Evolutionary conservation across 75 land plant species (phyloP), one percentile per base, ranked within the genome.

Genomic region (Azolla pinnata): DNA sequence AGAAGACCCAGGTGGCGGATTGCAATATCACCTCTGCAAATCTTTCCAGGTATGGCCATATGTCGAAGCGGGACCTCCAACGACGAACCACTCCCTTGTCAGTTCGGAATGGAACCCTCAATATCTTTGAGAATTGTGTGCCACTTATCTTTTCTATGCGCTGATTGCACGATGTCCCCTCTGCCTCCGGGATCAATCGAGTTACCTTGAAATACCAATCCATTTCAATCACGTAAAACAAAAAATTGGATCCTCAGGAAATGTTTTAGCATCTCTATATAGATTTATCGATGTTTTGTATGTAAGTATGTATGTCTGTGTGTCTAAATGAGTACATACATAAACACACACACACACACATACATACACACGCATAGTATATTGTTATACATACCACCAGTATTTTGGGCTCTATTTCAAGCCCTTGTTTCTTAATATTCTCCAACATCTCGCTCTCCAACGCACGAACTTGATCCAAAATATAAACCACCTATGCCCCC

Each of bases 401-500:
- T 35, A 84, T 84, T 56, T 64, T 54, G 19, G 87, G 87, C 29
- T 19, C 64, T 26, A 84, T 51, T 28, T 72, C 66, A 24, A 84
- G 60, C 9, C 87, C 87, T 64, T 84, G 87, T 1, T 67, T 65
- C 57, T 84, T 58, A 8, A 84, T 57, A 27, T 67, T 77, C 44
- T 60, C 51, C 61, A 77, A 64, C 85, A 84, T 81, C 67, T 84
- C 87, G 40, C 31, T 64, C 67, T 84, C 87, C 46, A 84, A 62
- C 2, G 87, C 87, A 34, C 85, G 64, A 55, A 84, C 87, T 81
- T 84, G 87, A 70, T 84, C 87, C 69, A 84, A 51, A 40, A 84
- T 84, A 60, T 84, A 84, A 14, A 84, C 87, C 53, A 84, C 45
- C 87, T 84, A 70, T 9, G 4, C 14, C 23, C 2, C 29, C 54